These are phyloP conservation scores for Aspergillus biplanus DNA, from an alignment of 495 filamentous ascomycete genomes.

Conservation along the genomic window DNA sequence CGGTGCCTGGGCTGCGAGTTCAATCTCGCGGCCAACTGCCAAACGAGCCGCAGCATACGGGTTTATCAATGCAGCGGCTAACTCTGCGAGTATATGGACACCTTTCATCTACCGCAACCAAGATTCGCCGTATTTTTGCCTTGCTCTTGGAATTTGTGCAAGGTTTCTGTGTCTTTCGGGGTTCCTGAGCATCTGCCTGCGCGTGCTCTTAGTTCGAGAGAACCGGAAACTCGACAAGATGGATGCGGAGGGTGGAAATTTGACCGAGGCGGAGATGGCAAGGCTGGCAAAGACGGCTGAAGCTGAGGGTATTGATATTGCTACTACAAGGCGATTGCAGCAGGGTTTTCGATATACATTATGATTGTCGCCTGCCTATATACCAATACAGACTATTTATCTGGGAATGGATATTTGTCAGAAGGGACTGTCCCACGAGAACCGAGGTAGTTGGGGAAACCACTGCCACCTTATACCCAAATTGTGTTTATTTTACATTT, in stretches of 20 bases:
- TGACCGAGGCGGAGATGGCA: constrained; percentile 34
- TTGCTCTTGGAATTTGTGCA: constrained; percentile 40
- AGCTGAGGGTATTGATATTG: constrained; percentile 40
- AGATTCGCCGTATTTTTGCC: constrained; percentile 32
- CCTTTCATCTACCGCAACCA: constrained; percentile 44
- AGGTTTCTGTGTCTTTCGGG: constrained; percentile 32
- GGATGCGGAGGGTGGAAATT: constrained; percentile 30
- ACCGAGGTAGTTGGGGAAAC: too few species aligned
- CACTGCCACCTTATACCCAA: too few species aligned
- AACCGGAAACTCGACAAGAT: constrained; percentile 40
- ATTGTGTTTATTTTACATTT: too few species aligned
- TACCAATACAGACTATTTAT: background rate
- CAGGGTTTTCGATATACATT: constrained; percentile 42
- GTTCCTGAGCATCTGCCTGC: constrained; percentile 26
- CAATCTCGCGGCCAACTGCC: constrained; percentile 46
- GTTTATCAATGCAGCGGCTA: constrained; percentile 43
- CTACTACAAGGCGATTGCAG: constrained; percentile 33
- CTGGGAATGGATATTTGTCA: background rate
- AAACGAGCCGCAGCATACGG: constrained; percentile 50
- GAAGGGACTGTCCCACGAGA: too few species aligned
- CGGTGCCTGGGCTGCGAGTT: constrained; percentile 47
- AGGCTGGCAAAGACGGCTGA: constrained; percentile 40
- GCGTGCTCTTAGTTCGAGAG: constrained; percentile 26
- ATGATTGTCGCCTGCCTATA: background rate
- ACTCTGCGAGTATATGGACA: constrained; percentile 45